These are phyloP conservation scores for Lepiota brunneoincarnata DNA, from an alignment of 768 basidiomycete genomes.

Conservation along the genomic window DNA sequence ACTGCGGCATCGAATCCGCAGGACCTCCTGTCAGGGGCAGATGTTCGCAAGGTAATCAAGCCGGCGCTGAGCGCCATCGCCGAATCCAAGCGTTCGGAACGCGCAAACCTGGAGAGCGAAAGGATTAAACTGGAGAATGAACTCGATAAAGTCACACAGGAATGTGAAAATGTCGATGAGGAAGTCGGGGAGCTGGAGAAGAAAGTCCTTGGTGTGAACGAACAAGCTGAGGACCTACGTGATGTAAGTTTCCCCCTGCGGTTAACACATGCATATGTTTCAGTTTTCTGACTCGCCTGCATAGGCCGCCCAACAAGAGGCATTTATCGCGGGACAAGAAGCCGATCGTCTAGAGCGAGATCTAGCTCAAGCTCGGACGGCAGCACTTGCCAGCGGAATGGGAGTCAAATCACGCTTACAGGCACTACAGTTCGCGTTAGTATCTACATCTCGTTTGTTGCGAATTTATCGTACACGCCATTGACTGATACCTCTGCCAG, in stretches of 20 bases:
- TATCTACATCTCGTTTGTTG: slow-evolving; percentile 9
- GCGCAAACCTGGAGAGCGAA: slow-evolving; percentile 71
- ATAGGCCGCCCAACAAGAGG: slow-evolving; percentile 78
- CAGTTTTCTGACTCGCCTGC: slow-evolving; percentile 9
- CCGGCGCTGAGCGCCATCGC: slow-evolving; percentile 73
- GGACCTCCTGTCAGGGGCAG: slow-evolving; percentile 63
- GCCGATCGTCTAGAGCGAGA: slow-evolving; percentile 68
- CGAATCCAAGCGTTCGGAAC: slow-evolving; percentile 68
- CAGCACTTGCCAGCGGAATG: slow-evolving; percentile 78
- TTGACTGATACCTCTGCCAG: slow-evolving; percentile 34
- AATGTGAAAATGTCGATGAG: slow-evolving; percentile 81
- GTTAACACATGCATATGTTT: background rate
- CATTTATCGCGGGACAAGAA: slow-evolving; percentile 61
- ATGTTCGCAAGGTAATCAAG: slow-evolving; percentile 71
- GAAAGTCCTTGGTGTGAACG: slow-evolving; percentile 64
- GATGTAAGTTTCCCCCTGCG: slow-evolving; percentile 46
- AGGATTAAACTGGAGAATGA: slow-evolving; percentile 81
- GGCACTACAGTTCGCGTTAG: slow-evolving; percentile 73
- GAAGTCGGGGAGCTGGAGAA: slow-evolving; percentile 74
- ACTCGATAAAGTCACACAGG: slow-evolving; percentile 70
- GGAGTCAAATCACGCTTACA: slow-evolving; percentile 79
- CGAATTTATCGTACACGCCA: background rate
- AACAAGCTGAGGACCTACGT: slow-evolving; percentile 78
- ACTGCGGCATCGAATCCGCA: slow-evolving; percentile 70
- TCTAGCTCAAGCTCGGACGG: slow-evolving; percentile 69